A percentile compares a stretch with the other conserved stretches of the same genome.
These are phyloP conservation scores for Saccharomyces hybrid DNA, from an alignment of 1,139 yeast species.

Conservation along the genomic window DNA sequence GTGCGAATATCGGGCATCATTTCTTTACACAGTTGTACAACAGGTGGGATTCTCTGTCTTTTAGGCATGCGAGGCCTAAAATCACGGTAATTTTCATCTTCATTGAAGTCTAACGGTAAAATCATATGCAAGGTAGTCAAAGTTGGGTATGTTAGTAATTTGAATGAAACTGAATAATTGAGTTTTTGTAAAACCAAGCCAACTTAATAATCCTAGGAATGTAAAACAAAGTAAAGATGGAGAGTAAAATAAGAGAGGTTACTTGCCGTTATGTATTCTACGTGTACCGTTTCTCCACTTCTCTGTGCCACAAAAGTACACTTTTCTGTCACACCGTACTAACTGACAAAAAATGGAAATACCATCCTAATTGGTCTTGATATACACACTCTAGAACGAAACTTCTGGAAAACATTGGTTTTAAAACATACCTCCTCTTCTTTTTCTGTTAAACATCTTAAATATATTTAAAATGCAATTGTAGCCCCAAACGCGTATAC, in stretches of 20 bases:
- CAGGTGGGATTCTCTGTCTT: conserved; percentile 35
- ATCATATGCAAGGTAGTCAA: conserved; percentile 13
- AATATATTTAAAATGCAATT: neutral
- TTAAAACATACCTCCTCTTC: conserved; percentile 24
- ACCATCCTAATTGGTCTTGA: neutral
- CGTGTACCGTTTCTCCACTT: neutral
- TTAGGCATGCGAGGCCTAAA: conserved; percentile 29
- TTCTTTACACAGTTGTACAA: conserved; percentile 35
- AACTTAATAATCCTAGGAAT: neutral
- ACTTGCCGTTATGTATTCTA: neutral
- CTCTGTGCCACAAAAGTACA: neutral
- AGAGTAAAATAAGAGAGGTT: neutral
- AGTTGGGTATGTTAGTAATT: conserved; percentile 3
- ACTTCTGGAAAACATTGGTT: neutral
- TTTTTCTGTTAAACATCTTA: conserved; percentile 26
- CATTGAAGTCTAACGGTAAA: conserved; percentile 24
- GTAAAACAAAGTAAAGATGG: neutral
- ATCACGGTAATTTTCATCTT: conserved; percentile 29
- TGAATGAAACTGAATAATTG: neutral
- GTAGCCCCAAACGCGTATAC: neutral
- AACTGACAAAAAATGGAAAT: neutral
- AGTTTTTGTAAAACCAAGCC: neutral
- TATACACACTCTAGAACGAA: conserved; percentile 4
- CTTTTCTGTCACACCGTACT: neutral
- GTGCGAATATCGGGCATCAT: conserved; percentile 50